phyloP scores from a whole-genome alignment of 108 stramenopile species.

The Fistulifera pelliculosa region DNA sequence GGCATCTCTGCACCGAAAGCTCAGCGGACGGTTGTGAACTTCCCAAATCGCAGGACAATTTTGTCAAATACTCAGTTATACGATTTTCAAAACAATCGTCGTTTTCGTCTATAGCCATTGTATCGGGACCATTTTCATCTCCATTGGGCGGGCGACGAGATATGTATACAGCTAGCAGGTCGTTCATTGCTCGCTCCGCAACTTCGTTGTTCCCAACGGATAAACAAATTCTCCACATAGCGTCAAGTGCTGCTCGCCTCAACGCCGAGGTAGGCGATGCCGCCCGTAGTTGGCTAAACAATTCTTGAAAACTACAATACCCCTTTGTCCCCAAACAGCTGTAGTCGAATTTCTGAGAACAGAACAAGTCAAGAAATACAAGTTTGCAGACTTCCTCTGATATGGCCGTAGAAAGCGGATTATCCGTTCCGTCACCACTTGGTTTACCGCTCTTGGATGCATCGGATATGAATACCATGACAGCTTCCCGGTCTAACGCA shows the following conservation, averaged over 20 bases:
- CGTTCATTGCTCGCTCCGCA: conserved; percentile 73
- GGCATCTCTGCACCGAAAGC: conserved; percentile 66
- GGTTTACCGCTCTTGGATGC: conserved; percentile 27
- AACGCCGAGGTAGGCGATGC: conserved; percentile 5
- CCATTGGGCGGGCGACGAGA: not conserved
- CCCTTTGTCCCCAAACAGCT: conserved; percentile 45
- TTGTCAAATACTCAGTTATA: conserved; percentile 57
- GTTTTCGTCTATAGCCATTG: conserved; percentile 7
- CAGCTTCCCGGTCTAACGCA: conserved; percentile 60
- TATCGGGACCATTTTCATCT: not conserved
- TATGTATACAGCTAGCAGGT: conserved; percentile 65
- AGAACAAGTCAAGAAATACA: conserved; percentile 75
- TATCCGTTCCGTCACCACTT: conserved; percentile 7
- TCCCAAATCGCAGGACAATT: conserved; percentile 55
- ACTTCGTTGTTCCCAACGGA: conserved; percentile 52
- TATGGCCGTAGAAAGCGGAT: conserved; percentile 52
- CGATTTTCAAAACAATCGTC: conserved; percentile 25
- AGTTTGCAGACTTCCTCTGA: conserved; percentile 38
- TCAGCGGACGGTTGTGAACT: conserved; percentile 34
- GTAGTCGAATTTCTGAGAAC: conserved; percentile 48
- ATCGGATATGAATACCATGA: conserved; percentile 73
- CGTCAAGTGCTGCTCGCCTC: conserved; percentile 47
- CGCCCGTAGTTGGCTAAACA: conserved; percentile 35
- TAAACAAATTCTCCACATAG: conserved; percentile 79
- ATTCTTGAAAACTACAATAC: conserved; percentile 60